Base-by-base conservation (phyloP, 371 early-diverging fungal species). In the Rhizopus arrhizus region DNA sequence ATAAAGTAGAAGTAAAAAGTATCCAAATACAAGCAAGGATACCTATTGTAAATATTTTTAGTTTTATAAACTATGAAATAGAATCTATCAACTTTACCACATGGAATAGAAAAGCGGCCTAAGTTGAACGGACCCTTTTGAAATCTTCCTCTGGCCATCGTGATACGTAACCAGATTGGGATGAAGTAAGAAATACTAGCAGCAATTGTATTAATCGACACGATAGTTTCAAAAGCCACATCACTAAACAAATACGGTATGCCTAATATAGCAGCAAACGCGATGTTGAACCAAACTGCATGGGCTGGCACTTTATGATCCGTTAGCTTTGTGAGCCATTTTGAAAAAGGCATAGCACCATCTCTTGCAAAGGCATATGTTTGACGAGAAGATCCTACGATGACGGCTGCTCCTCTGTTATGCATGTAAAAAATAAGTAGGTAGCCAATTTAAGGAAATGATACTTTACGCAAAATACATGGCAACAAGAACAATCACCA, bases 181-280 rank as follows among this genome's bases (percentile, higher is more conserved):
- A 87, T 77, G 35, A 84, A 85, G 58, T 91, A 91, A 9, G 87
- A 83, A 35, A 91, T 81, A 61, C 81, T 86, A 31, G 86, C 73
- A 31, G 88, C 84, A 59, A 91, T 88, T 29, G 88, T 87, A 33
- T 85, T 82, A 46, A 91, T 82, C 22, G 85, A 84, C 22, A 85
- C 83, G 60, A 91, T 84, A 22, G 91, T 89, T 35, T 83, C 75
- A 50, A 78, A 83, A 3, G 86, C 86, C 4, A 73, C 73, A 5
- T 64, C 45, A 57, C 74, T 74, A 48, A 73, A 71, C 41, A 83
- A 59, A 62, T 80, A 78, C 29, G 80, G 65, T 12, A 83, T 50
- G 34, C 84, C 75, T 10, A 69, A 32, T 11, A 80, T 61, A 12
- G 71, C 78, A 38, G 81, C 69, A 40, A 81, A 68, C 7, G 69